A percentile compares a stretch with the other conserved stretches of the same genome.
Conservation (phyloP, 352 stramenopile species). For the Aphanomyces invadans region DNA sequence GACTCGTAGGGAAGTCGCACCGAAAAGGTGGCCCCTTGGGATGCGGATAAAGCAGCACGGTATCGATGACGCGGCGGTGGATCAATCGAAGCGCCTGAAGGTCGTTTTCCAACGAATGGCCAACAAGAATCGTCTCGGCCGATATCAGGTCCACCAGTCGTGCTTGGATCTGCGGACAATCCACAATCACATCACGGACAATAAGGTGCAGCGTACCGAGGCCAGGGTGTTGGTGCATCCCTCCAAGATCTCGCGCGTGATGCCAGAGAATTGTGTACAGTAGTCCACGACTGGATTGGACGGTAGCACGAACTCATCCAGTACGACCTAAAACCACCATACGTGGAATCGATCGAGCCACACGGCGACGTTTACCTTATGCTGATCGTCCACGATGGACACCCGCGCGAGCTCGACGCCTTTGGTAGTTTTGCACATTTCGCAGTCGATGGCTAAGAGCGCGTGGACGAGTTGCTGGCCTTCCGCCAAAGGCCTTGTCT, state of each 20-base stretch:
- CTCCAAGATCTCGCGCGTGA: conserved; percentile 76
- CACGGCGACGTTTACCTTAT: conserved; percentile 31
- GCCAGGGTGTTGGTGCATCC: conserved; percentile 44
- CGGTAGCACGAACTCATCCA: conserved; percentile 77
- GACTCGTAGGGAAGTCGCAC: background rate
- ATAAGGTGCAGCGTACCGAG: conserved; percentile 5
- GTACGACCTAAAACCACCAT: conserved; percentile 32
- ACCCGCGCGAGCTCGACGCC: conserved; percentile 71
- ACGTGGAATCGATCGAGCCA: background rate
- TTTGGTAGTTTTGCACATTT: conserved; percentile 84
- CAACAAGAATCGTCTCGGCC: conserved; percentile 71
- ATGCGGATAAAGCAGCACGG: conserved; percentile 70
- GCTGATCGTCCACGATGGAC: conserved; percentile 56
- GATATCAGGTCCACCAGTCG: conserved; percentile 50
- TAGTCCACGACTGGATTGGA: conserved; percentile 82
- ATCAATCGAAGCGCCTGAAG: conserved; percentile 55
- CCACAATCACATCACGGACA: background rate
- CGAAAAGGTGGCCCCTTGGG: conserved; percentile 69
- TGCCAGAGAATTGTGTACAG: conserved; percentile 79
- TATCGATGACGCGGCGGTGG: conserved; percentile 76
- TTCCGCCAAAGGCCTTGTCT: conserved; percentile 34
- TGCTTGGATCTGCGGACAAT: conserved; percentile 41
- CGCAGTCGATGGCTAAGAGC: conserved; percentile 74
- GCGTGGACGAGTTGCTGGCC: conserved; percentile 26
- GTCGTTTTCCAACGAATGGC: conserved; percentile 86